Conservation (phyloP, 2,329 filamentous ascomycete species). For the Claviceps sp. region DNA sequence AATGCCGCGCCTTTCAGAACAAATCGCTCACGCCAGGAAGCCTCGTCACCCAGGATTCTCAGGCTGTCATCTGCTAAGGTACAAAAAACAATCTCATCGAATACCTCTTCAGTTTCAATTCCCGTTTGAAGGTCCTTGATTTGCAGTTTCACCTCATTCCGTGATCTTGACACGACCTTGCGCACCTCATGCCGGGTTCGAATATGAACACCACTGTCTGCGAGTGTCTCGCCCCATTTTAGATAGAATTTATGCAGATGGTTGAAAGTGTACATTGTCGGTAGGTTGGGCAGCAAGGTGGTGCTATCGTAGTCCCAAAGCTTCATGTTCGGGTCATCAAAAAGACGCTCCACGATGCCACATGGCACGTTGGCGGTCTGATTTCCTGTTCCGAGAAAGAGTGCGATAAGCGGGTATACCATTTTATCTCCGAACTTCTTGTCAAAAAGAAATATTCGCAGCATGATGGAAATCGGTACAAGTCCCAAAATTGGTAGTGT, state of each 20-base stretch:
- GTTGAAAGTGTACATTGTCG: slow-evolving; percentile 54
- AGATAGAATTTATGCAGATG: slow-evolving; percentile 48
- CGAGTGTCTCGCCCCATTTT: slow-evolving; percentile 41
- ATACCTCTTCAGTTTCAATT: slow-evolving; percentile 38
- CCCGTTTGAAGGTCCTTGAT: slow-evolving; percentile 37
- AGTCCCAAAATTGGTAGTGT: slow-evolving; percentile 48
- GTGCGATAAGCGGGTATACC: slow-evolving; percentile 55
- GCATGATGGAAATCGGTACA: slow-evolving; percentile 49
- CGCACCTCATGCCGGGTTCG: slow-evolving; percentile 43
- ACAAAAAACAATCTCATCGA: slow-evolving; percentile 55
- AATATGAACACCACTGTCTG: slow-evolving; percentile 41
- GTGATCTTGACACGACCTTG: slow-evolving; percentile 35
- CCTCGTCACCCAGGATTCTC: slow-evolving; percentile 42
- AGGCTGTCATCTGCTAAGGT: slow-evolving; percentile 51
- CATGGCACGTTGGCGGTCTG: slow-evolving; percentile 58
- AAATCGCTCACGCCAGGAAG: slow-evolving; percentile 46
- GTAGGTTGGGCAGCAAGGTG: slow-evolving; percentile 42
- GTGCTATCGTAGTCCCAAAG: slow-evolving; percentile 45
- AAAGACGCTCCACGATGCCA: slow-evolving; percentile 50
- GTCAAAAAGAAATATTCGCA: slow-evolving; percentile 55
- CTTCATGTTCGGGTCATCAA: slow-evolving; percentile 44
- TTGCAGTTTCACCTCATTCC: slow-evolving; percentile 37
- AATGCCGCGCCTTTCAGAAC: slow-evolving; percentile 60
- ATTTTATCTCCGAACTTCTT: slow-evolving; percentile 59
- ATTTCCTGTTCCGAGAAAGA: slow-evolving; percentile 65